Percentiles rank a stretch among this genome's conserved stretches.
phyloP scores from a whole-genome alignment of 257 asterid species.

The Nicotiana otophora region DNA sequence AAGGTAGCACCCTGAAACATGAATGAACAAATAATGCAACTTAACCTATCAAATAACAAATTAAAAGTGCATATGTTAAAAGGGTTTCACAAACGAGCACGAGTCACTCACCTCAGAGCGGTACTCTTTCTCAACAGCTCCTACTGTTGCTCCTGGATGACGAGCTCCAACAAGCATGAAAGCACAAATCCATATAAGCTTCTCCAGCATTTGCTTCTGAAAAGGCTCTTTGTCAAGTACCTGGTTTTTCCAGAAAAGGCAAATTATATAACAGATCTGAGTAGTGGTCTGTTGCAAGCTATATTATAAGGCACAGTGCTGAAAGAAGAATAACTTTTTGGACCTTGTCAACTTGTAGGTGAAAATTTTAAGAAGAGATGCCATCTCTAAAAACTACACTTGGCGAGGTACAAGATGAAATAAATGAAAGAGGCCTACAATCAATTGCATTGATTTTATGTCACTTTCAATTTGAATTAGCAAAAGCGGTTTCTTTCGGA shows the following conservation, averaged over 20 bases:
- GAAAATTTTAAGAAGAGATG: background rate
- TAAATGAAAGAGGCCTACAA: background rate
- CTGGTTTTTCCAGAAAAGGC: conserved; percentile 24
- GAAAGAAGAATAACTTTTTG: background rate
- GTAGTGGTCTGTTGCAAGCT: background rate
- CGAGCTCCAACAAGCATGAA: conserved; percentile 99
- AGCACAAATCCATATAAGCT: conserved; percentile 96
- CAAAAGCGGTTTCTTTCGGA: background rate
- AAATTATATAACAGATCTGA: background rate
- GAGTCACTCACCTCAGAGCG: conserved; percentile 61
- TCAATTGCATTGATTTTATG: background rate
- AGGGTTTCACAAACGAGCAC: too few species aligned
- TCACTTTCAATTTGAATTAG: background rate
- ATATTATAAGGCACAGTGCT: background rate
- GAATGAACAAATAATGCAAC: background rate
- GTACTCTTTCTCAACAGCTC: conserved; percentile 38
- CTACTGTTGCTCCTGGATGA: conserved; percentile 50
- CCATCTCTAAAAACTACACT: background rate
- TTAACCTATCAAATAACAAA: background rate
- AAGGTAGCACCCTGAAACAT: background rate
- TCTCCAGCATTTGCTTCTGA: conserved; percentile 95
- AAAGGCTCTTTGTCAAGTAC: conserved; percentile 80
- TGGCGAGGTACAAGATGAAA: background rate
- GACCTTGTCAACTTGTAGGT: background rate
- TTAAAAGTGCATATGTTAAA: background rate